A percentile compares a stretch with the other conserved stretches of the same genome.
phyloP scores from a whole-genome alignment of 768 basidiomycete species.

The Termitomyces sp. region DNA sequence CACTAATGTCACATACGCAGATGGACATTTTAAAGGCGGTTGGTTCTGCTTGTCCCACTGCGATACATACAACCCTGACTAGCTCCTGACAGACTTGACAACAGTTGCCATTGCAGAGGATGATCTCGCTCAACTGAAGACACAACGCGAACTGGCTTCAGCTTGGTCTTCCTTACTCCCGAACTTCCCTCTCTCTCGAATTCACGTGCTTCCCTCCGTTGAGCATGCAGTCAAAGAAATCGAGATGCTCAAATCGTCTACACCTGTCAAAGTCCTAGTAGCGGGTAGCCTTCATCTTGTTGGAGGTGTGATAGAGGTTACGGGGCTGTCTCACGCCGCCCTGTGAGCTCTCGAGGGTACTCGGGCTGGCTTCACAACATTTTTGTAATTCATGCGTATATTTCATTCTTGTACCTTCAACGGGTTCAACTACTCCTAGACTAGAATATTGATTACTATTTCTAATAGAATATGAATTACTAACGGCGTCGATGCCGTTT shows the following conservation, averaged over 20 bases:
- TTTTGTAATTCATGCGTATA: not conserved
- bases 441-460: not conserved
- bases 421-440: not conserved
- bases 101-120: slow-evolving; percentile 56
- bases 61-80: not conserved
- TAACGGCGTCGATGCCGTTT: slow-evolving; percentile 16
- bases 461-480: not conserved
- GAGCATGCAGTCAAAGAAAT: slow-evolving; percentile 81
- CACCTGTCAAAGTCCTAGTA: slow-evolving; percentile 61
- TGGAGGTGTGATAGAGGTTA: slow-evolving; percentile 91
- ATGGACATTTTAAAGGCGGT: slow-evolving; percentile 92
- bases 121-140: slow-evolving; percentile 61
- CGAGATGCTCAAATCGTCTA: slow-evolving; percentile 31
- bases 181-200: slow-evolving; percentile 48
- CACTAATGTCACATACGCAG: slow-evolving; percentile 90
- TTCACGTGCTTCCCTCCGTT: slow-evolving; percentile 83
- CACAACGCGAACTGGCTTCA: slow-evolving; percentile 69
- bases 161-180: slow-evolving; percentile 70
- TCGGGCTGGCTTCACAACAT: not conserved
- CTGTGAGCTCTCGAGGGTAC: slow-evolving; percentile 28
- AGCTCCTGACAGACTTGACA: slow-evolving; percentile 58
- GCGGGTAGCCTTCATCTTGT: slow-evolving; percentile 92
- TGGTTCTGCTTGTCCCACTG: slow-evolving; percentile 6
- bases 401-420: not conserved
- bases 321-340: slow-evolving; percentile 68